Conservation (phyloP, 495 filamentous ascomycete genomes). For the Penicillium roqueforti region DNA sequence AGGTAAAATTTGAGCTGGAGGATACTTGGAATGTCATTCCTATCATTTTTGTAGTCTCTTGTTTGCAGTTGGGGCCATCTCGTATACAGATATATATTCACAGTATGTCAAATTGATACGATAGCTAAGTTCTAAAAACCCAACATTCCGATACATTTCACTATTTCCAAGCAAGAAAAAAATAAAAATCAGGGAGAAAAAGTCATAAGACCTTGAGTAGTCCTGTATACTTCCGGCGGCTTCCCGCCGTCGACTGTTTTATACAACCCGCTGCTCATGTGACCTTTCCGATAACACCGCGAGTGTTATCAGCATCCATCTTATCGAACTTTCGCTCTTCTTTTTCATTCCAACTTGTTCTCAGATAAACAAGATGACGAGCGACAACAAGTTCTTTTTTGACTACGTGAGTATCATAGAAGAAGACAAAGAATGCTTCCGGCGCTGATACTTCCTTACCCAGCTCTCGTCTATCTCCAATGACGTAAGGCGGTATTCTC, state of each 20-base stretch:
- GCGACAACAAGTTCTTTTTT: constrained; percentile 50
- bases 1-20: no score
- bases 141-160: not conserved
- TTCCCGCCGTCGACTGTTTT: not conserved
- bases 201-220: not conserved
- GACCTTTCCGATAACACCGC: constrained; percentile 9
- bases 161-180: not conserved
- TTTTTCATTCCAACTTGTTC: constrained; percentile 8
- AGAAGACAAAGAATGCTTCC: not conserved
- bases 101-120: not conserved
- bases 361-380: constrained; percentile 40
- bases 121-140: not conserved
- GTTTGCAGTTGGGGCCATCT: not conserved
- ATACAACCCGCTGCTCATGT: constrained; percentile 15
- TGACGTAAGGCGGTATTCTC: constrained; percentile 62
- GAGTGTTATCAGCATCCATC: constrained; percentile 17
- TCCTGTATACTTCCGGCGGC: not conserved
- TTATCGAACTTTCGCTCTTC: constrained; percentile 18
- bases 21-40: no score
- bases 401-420: constrained; percentile 38
- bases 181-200: not conserved
- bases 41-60: not conserved
- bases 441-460: constrained; percentile 11
- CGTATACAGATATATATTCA: not conserved
- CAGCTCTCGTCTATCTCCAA: constrained; percentile 70